Evolutionary conservation across 805 yeast genomes (phyloP), one percentile per base, ranked within the genome.

Genomic region (Starmerella etchellsii): DNA sequence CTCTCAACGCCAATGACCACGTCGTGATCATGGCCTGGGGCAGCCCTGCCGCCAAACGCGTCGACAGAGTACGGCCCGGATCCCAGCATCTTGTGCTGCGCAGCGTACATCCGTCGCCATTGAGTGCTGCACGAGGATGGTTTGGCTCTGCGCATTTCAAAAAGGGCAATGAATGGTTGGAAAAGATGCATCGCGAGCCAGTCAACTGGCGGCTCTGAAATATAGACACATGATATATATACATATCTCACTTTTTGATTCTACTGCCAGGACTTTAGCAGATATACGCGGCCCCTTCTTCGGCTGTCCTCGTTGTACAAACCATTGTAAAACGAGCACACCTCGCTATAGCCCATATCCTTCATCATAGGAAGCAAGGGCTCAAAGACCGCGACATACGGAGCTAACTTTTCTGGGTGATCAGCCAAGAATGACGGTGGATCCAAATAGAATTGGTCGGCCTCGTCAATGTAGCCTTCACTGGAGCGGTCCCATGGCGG

Each of bases 51-150:
- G 76, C 70, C 24, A 74, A 73, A 42, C 60, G 83, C 19, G 67
- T 79, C 1, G 68, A 66, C 21, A 63, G 61, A 37, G 54, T 69
- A 30, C 42, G 42, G 5, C 61, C 63, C 1, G 55, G 51, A 1
- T 30, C 39, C 14, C 45, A 49, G 34, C 68, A 66, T 40, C 46
- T 70, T 31, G 72, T 82, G 0, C 61, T 91, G 22, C 71, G 70
- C 46, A 68, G 84, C 0, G 96, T 85, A 0, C 99, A 91, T 60
- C 99, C 99, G 1, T 81, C 94, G 22, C 99, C 99, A 1, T 63
- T 91, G 37, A 81, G 94, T 47, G 98, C 98, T 0, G 69, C 79
- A 16, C 64, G 93, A 32, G 95, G 91, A 2, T 91, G 81, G 59
- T 87, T 88, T 52, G 76, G 76, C 2, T 75, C 80, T 50, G 62